A percentile compares a stretch with the other conserved stretches of the same genome.
These are phyloP conservation scores for Populus nigra DNA, from an alignment of 345 rosid species.

Conservation along the genomic window DNA sequence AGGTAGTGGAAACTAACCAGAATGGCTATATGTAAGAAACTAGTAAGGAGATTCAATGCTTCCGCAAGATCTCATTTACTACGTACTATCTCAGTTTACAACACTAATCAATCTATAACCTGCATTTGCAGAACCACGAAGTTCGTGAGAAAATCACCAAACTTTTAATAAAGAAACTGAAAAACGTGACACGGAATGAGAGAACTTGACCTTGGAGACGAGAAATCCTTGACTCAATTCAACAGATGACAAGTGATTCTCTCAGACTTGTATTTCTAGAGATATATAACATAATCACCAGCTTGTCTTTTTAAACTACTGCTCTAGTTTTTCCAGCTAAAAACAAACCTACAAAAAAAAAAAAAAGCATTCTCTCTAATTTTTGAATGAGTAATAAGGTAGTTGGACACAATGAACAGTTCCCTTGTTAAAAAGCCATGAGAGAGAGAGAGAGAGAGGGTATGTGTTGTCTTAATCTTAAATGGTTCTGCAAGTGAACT, in stretches of 20 bases:
- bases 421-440: background rate
- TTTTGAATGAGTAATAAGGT: background rate
- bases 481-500: background rate
- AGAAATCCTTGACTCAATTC: conserved; percentile 9
- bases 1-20: conserved; percentile 28
- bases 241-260: background rate
- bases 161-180: background rate
- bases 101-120: conserved; percentile 8
- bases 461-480: background rate
- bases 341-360: background rate
- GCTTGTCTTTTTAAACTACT: background rate
- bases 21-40: conserved; percentile 12
- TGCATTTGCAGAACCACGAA: conserved; percentile 24
- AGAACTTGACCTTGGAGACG: conserved; percentile 24
- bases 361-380: background rate
- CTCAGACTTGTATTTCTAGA: background rate
- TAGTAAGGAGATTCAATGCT: conserved; percentile 6
- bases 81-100: conserved; percentile 5
- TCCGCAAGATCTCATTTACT: conserved; percentile 13
- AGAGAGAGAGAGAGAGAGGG: background rate
- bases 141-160: background rate
- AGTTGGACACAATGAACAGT: background rate
- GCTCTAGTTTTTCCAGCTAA: background rate
- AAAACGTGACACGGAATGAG: background rate
- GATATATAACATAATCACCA: background rate